Conservation (phyloP, 768 basidiomycete species). For the Xerocomus brunneocitrinus region DNA sequence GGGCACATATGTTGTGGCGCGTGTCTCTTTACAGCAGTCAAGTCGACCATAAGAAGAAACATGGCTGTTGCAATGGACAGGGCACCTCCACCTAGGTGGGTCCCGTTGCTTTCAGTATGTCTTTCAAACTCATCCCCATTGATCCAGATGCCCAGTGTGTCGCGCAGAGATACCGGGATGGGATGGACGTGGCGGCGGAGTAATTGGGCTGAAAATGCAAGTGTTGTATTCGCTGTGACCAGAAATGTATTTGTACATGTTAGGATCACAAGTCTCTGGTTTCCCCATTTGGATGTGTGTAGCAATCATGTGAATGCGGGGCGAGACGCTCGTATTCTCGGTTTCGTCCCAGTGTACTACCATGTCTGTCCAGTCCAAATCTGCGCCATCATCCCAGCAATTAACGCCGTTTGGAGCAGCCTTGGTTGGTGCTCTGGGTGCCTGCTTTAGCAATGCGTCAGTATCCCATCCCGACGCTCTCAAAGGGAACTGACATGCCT, state of each 20-base stretch:
- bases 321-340: neutral
- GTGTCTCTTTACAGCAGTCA: constrained; percentile 71
- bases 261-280: constrained; percentile 13
- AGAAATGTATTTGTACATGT: constrained; percentile 16
- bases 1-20: constrained; percentile 76
- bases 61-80: constrained; percentile 29
- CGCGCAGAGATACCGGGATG: constrained; percentile 61
- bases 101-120: neutral
- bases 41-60: constrained; percentile 53
- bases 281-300: neutral
- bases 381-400: constrained; percentile 53
- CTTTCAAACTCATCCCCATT: neutral
- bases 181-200: constrained; percentile 68
- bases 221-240: constrained; percentile 25
- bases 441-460: constrained; percentile 90
- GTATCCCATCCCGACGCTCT: constrained; percentile 29
- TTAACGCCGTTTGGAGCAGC: constrained; percentile 88
- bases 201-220: constrained; percentile 52
- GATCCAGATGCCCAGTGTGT: constrained; percentile 61
- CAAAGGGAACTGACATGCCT: constrained; percentile 3
- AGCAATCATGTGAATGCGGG: constrained; percentile 10
- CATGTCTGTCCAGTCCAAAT: constrained; percentile 40
- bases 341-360: neutral
- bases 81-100: constrained; percentile 38
- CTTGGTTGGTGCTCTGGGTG: constrained; percentile 88